Evolutionary conservation across 345 rosid species (phyloP).

Genomic region (Eucalyptus regnans): DNA sequence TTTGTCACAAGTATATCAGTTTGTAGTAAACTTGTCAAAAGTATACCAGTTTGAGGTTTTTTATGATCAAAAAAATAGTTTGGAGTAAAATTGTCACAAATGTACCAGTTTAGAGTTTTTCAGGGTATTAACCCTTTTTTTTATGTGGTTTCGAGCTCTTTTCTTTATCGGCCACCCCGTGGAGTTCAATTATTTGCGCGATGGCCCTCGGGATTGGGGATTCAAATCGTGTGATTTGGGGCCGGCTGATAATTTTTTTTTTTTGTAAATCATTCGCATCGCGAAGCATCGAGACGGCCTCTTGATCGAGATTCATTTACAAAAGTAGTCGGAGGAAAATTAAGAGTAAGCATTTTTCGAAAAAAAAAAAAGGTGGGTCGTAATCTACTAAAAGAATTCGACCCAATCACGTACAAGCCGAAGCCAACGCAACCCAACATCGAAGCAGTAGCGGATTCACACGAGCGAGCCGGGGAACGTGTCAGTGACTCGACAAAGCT

Average conservation of each 20-base stretch:
- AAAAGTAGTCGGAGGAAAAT: not conserved
- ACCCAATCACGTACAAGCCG: not conserved
- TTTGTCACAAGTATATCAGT: too few species aligned
- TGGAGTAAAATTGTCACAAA: too few species aligned
- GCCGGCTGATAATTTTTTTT: not conserved
- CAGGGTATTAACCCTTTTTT: not conserved
- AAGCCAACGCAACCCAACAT: not conserved
- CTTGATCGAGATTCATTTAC: not conserved
- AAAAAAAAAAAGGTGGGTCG: not conserved
- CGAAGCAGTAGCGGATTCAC: not conserved
- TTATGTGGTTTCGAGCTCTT: not conserved
- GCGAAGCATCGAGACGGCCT: not conserved
- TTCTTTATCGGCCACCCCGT: not conserved
- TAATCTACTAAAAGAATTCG: not conserved
- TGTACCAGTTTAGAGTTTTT: too few species aligned
- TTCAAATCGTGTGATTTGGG: not conserved
- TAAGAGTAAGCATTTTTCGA: not conserved
- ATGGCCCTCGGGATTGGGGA: not conserved
- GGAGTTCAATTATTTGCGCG: not conserved
- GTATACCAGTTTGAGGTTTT: too few species aligned
- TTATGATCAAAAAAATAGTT: too few species aligned
- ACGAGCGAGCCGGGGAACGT: not conserved
- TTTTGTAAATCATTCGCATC: rapidly evolving
- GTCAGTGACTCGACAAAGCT: not conserved
- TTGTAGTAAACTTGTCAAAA: too few species aligned